phyloP scores from a whole-genome alignment of 2,329 filamentous ascomycete genomes.

The Penicillium psychrosexuale region DNA sequence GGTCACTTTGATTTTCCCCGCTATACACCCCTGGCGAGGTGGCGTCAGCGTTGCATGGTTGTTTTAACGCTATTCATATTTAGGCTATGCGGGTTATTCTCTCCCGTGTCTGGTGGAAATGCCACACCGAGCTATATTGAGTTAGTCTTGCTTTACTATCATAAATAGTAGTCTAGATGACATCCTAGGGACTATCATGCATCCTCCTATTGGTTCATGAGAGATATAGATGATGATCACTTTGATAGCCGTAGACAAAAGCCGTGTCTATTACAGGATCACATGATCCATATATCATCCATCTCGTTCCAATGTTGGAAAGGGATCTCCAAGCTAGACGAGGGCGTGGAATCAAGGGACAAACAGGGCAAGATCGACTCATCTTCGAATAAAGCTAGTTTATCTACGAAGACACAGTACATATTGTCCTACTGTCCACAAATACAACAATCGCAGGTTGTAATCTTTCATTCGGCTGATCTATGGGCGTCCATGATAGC shows the following conservation, averaged over 20 bases:
- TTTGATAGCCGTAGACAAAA: background rate
- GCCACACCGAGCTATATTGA: background rate
- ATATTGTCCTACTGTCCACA: background rate
- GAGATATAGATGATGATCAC: no score
- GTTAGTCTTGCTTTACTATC: background rate
- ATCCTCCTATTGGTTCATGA: background rate
- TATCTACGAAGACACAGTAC: background rate
- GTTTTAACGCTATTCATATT: background rate
- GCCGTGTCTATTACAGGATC: background rate
- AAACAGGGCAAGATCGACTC: background rate
- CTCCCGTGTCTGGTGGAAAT: slow-evolving; percentile 5
- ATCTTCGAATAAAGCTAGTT: background rate
- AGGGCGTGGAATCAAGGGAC: background rate
- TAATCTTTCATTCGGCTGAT: slow-evolving; percentile 7
- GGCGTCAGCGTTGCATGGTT: slow-evolving; percentile 9
- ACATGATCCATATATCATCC: background rate
- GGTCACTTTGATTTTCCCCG: background rate
- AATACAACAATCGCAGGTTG: background rate
- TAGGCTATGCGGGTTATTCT: background rate
- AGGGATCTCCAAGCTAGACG: background rate
- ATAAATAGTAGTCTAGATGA: background rate
- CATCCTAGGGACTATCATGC: background rate
- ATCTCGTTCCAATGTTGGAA: background rate
- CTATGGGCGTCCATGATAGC: slow-evolving; percentile 9
- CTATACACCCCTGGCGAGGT: background rate